Evolutionary conservation across 2,329 filamentous ascomycete species (phyloP).

Genomic region (Shiraia bambusicola): DNA sequence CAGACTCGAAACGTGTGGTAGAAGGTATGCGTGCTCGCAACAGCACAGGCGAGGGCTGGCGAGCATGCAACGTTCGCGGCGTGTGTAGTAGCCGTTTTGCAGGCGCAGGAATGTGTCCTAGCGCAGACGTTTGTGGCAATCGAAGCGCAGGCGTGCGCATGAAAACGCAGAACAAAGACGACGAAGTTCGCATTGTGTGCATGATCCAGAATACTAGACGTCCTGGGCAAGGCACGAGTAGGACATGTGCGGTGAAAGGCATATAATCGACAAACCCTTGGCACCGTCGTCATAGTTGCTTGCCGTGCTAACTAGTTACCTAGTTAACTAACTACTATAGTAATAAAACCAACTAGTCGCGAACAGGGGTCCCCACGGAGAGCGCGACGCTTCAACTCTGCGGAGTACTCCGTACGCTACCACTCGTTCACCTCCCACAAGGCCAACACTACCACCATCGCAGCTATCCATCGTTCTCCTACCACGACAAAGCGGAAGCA

Average conservation of each 20-base stretch:
- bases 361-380: constrained; percentile 5
- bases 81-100: constrained; percentile 29
- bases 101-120: constrained; percentile 27
- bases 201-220: not conserved
- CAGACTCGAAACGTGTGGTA: constrained; percentile 30
- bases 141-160: constrained; percentile 21
- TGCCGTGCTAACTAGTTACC: too few species aligned
- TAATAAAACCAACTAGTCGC: too few species aligned
- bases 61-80: constrained; percentile 29
- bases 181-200: constrained; percentile 26
- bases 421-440: constrained; percentile 3
- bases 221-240: not conserved
- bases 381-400: not conserved
- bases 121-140: constrained; percentile 10
- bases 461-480: not conserved
- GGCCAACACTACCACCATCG: not conserved
- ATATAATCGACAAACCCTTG: too few species aligned
- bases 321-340: too few species aligned
- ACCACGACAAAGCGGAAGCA: constrained; percentile 11
- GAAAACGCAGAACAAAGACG: constrained; percentile 26
- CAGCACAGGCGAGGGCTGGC: constrained; percentile 19
- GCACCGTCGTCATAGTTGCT: too few species aligned
- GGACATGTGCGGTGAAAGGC: too few species aligned
- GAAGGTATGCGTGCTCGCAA: constrained; percentile 11
- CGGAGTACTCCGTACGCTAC: too few species aligned